phyloP scores from a whole-genome alignment of 1,139 yeast species.

The Yamadazyma kanchanaburiensis region DNA sequence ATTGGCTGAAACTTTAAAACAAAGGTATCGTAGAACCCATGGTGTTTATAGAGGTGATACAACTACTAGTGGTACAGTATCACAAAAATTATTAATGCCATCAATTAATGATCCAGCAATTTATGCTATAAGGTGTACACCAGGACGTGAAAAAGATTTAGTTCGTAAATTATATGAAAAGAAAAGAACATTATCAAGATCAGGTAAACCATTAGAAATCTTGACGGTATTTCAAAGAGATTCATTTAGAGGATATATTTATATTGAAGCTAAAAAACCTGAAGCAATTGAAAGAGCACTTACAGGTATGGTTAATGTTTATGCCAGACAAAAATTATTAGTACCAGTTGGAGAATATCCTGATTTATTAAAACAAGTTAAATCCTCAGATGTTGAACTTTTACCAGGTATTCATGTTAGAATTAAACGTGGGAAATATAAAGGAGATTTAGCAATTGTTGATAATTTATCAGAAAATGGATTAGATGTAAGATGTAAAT shows the following conservation, averaged over 20 bases:
- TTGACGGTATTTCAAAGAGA: slow-evolving; percentile 95
- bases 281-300: slow-evolving; percentile 90
- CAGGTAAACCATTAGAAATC: slow-evolving; percentile 63
- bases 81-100: slow-evolving; percentile 90
- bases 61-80: slow-evolving; percentile 69
- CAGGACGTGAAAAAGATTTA: slow-evolving; percentile 89
- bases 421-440: slow-evolving; percentile 85
- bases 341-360: slow-evolving; percentile 97
- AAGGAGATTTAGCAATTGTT: slow-evolving; percentile 89
- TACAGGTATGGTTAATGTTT: slow-evolving; percentile 85
- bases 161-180: slow-evolving; percentile 82
- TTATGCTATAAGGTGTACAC: slow-evolving; percentile 92
- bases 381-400: slow-evolving; percentile 81
- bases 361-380: slow-evolving; percentile 85
- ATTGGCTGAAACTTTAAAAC: slow-evolving; percentile 88
- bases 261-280: slow-evolving; percentile 90
- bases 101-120: slow-evolving; percentile 95
- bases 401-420: slow-evolving; percentile 93
- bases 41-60: slow-evolving; percentile 86
- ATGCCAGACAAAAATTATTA: slow-evolving; percentile 64
- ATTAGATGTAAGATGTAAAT: slow-evolving; percentile 84
- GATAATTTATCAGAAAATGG: slow-evolving; percentile 94
- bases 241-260: slow-evolving; percentile 84
- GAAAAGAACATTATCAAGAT: slow-evolving; percentile 65
- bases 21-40: slow-evolving; percentile 86